Evolutionary conservation across 1,139 yeast genomes (phyloP), one percentile per base, ranked within the genome.

Genomic region (Kluyveromyces sp.): DNA sequence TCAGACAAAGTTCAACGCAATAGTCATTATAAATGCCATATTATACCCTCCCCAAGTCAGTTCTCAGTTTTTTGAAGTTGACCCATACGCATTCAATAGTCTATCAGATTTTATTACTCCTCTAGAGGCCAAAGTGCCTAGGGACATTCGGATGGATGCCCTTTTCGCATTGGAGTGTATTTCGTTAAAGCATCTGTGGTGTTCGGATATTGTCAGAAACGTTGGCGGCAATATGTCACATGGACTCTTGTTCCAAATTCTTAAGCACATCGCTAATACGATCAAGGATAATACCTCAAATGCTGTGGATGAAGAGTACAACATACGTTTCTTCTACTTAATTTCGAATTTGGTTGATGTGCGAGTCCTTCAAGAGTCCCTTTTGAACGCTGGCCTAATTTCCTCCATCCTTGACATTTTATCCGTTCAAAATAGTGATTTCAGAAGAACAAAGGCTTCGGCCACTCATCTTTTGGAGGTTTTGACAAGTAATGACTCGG

Each of bases 171-270:
- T 89, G 47, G 86, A 85, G 49, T 77, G 82, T 48, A 77, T 87
- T 13, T 77, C 95, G 2, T 68, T 75, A 37, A 82, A 80, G 55
- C 77, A 79, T 41, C 74, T 75, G 2, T 83, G 89, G 76, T 81
- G 92, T 18, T 73, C 82, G 39, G 96, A 89, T 51, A 72, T 89
- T 30, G 72, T 88, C 45, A 72, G 87, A 47, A 79, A 87, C n/a
- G 65, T 88, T 53, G 87, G 94, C n/a, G 96, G 94, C 3, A 87
- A 87, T 57, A 88, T 89, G 31, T 80, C 80, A 46, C 96, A 89
- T 62, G 97, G 97, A 0, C 66, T 80, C 6, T 59, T 89, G 36
- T 85, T 83, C 66, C 89, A 85, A 55, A 74, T 82, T 38, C 64
- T 89, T 33, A 74, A 94, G 49, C 70, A 70, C 41, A 75, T 86